Evolutionary conservation across 208 protist species (phyloP).

Genomic region (Kentomonas sorsogonicus): DNA sequence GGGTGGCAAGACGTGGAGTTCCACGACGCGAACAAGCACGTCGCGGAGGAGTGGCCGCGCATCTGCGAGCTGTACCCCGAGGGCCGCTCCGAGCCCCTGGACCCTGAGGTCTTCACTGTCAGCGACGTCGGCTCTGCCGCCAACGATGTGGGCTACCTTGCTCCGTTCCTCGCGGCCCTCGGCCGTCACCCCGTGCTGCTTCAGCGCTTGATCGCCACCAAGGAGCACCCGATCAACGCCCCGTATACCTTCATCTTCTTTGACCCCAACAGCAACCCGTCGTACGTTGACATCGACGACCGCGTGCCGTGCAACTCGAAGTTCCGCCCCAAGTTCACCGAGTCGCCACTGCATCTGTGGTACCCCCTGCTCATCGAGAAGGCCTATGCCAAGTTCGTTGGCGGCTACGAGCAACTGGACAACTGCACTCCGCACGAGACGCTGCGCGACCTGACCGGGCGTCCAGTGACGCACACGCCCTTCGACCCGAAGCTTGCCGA

Average conservation of each 20-base stretch:
- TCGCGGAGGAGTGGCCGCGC: slow-evolving; percentile 68
- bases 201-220: slow-evolving; percentile 57
- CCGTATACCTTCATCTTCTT: slow-evolving; percentile 84
- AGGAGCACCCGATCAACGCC: slow-evolving; percentile 46
- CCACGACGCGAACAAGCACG: slow-evolving; percentile 57
- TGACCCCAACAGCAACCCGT: slow-evolving; percentile 74
- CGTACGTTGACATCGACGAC: slow-evolving; percentile 80
- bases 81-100: slow-evolving; percentile 29
- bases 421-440: slow-evolving; percentile 86
- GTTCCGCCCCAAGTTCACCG: slow-evolving; percentile 55
- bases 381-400: slow-evolving; percentile 90
- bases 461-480: slow-evolving; percentile 68
- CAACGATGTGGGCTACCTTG: slow-evolving; percentile 53
- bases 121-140: slow-evolving; percentile 41
- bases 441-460: slow-evolving; percentile 80
- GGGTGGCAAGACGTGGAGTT: slow-evolving; percentile 84
- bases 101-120: slow-evolving; percentile 18
- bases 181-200: slow-evolving; percentile 56
- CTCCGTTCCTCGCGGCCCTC: slow-evolving; percentile 73
- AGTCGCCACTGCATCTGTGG: slow-evolving; percentile 43
- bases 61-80: slow-evolving; percentile 78
- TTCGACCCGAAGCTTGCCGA: slow-evolving; percentile 68
- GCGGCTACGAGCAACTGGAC: slow-evolving; percentile 71
- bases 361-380: slow-evolving; percentile 88
- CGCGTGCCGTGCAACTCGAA: slow-evolving; percentile 57